Conservation (phyloP, 139 green algal genomes). For the Chara braunii region DNA sequence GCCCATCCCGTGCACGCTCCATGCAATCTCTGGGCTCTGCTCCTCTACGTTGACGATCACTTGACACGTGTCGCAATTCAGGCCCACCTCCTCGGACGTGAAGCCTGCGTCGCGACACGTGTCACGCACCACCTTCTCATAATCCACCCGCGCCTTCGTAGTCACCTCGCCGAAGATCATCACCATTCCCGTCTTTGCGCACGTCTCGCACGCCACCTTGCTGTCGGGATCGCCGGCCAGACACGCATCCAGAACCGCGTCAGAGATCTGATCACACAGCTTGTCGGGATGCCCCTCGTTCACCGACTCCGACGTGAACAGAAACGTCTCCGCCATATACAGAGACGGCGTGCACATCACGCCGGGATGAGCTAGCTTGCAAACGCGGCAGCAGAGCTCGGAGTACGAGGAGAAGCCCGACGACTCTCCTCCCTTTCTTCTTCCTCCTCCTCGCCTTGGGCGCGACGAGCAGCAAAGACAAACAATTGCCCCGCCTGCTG, state of each 20-base stretch:
- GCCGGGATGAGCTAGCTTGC: too few relatives aligned
- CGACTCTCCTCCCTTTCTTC: too few relatives aligned
- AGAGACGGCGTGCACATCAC: too few relatives aligned
- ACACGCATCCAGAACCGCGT: constrained; percentile 95
- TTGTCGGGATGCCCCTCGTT: constrained; percentile 87
- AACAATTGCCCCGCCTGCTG: too few relatives aligned
- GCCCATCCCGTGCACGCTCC: constrained; percentile 96
- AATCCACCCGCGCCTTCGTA: constrained; percentile 97
- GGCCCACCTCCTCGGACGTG: constrained; percentile 80
- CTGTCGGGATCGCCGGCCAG: constrained; percentile 57
- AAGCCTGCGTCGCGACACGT: constrained; percentile 86
- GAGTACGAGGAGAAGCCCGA: too few relatives aligned
- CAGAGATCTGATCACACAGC: constrained; percentile 90
- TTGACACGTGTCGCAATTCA: constrained; percentile 95
- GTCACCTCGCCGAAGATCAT: constrained; percentile 99
- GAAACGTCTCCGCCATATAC: constrained; percentile 77
- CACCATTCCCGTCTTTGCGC: constrained; percentile 98
- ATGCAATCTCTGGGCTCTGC: constrained; percentile 97
- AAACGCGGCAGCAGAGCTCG: too few relatives aligned
- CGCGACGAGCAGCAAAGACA: too few relatives aligned
- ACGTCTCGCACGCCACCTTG: constrained; percentile 86
- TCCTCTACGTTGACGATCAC: constrained; percentile 95
- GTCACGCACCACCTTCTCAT: constrained; percentile 82
- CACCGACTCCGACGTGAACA: constrained; percentile 87
- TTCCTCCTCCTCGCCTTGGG: too few relatives aligned